A percentile compares a stretch with the other conserved stretches of the same genome.
Evolutionary conservation across 202 grass and related monocot genomes (phyloP).

Genomic region (Tripidium arundinaceum): DNA sequence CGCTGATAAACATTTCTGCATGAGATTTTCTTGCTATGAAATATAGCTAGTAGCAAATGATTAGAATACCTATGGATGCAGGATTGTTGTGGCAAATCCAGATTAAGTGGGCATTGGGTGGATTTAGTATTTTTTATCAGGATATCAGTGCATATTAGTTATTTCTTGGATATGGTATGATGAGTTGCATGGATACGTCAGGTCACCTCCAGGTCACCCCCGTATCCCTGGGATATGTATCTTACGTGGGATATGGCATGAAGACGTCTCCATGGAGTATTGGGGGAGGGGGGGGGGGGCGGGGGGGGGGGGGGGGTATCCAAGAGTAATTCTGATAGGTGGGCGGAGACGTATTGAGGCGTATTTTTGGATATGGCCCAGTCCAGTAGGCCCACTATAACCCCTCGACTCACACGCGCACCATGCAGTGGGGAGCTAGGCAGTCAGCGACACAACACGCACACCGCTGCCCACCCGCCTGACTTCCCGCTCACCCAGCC

Average conservation of each 20-base stretch:
- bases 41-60: neutral
- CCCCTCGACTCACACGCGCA: neutral
- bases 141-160: neutral
- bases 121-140: conserved; percentile 14
- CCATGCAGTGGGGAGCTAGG: neutral
- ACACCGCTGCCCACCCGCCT: rapidly evolving
- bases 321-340: neutral
- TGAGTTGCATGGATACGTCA: neutral
- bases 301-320: too few species aligned
- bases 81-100: neutral
- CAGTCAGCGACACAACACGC: neutral
- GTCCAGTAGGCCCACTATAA: neutral
- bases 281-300: too few species aligned
- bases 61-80: neutral
- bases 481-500: neutral
- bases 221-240: too few species aligned
- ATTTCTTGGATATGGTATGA: neutral
- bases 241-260: neutral
- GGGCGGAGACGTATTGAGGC: neutral
- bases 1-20: conserved; percentile 1
- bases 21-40: conserved; percentile 2
- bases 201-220: too few species aligned
- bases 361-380: neutral
- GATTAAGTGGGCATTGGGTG: neutral
- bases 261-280: too few species aligned